Conservation (phyloP, 306 rosid genomes). For the Dryas drummondii region DNA sequence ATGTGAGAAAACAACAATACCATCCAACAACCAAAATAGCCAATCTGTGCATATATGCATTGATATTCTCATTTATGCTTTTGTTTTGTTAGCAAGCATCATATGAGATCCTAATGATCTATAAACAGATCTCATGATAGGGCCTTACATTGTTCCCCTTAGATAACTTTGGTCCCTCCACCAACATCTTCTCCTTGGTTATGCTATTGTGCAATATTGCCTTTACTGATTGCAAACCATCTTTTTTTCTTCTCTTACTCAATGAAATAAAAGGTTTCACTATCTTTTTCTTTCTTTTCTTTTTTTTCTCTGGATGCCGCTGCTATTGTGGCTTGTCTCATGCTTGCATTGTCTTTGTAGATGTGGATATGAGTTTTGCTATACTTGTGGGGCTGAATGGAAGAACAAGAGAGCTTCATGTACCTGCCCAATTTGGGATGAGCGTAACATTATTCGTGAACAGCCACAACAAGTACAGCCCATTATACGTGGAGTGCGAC, state of each 20-base stretch:
- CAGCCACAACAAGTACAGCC: not conserved
- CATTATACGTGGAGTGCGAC: not conserved
- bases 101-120: not conserved
- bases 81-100: not conserved
- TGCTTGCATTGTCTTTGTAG: constrained; percentile 40
- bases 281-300: not conserved
- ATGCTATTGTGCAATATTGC: not conserved
- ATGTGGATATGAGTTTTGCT: constrained; percentile 77
- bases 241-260: not conserved
- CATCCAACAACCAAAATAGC: not conserved
- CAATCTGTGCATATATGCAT: not conserved
- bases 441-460: constrained; percentile 45
- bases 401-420: constrained; percentile 65
- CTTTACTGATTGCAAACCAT: not conserved
- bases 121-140: not conserved
- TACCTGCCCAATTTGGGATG: constrained; percentile 72
- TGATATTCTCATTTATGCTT: not conserved
- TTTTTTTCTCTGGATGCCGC: not conserved
- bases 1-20: not conserved
- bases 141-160: not conserved
- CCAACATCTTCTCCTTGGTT: no score
- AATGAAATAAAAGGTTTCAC: not conserved
- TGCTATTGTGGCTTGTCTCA: not conserved
- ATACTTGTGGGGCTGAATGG: constrained; percentile 84
- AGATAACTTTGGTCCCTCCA: no score